Evolutionary conservation across 306 rosid genomes (phyloP).

Genomic region (Alnus rubra): DNA sequence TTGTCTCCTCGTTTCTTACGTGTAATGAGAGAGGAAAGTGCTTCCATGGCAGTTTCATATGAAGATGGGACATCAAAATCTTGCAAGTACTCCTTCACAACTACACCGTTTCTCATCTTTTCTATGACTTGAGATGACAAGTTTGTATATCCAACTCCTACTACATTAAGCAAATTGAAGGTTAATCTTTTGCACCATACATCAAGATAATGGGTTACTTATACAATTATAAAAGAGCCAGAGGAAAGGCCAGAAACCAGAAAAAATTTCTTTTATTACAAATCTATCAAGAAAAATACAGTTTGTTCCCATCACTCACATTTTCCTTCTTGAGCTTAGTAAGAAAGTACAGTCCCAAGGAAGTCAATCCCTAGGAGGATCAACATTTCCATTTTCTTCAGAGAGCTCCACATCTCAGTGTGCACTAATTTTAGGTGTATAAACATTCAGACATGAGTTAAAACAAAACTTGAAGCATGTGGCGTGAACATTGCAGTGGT

Average conservation of each 20-base stretch:
- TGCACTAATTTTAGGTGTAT: background rate
- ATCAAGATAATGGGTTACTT: background rate
- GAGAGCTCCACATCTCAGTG: background rate
- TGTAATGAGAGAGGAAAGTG: constrained; percentile 75
- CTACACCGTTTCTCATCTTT: constrained; percentile 33
- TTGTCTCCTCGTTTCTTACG: constrained; percentile 55
- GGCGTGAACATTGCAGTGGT: background rate
- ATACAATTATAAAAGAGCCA: background rate
- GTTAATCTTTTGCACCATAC: constrained; percentile 10
- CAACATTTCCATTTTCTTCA: background rate
- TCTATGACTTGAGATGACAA: constrained; percentile 38
- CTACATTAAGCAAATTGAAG: constrained; percentile 27
- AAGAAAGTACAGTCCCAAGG: background rate
- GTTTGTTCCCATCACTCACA: background rate
- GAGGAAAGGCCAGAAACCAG: background rate
- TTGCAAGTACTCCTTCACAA: constrained; percentile 31
- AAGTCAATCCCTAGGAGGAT: background rate
- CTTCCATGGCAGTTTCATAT: constrained; percentile 66
- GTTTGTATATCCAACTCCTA: constrained; percentile 38
- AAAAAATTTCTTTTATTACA: background rate
- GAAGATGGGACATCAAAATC: constrained; percentile 35
- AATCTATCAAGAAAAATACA: background rate
- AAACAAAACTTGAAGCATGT: background rate
- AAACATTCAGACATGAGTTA: background rate
- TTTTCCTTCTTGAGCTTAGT: background rate